phyloP scores from a whole-genome alignment of 1,284 basidiomycete species.

The Apiotrichum brassicae region DNA sequence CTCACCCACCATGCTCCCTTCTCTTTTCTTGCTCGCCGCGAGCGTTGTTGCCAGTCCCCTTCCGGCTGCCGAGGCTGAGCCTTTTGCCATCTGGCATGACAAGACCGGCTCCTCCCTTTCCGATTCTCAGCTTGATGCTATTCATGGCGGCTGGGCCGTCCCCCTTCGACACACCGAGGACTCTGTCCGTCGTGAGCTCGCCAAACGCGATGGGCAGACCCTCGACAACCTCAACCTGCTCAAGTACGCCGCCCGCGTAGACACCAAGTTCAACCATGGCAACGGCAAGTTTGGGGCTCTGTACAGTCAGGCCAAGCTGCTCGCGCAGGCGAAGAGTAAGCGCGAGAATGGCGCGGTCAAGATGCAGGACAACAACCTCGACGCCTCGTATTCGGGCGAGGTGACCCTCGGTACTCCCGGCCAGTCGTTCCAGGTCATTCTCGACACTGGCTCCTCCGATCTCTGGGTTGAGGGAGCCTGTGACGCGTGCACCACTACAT shows the following conservation, averaged over 20 bases:
- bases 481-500: constrained; percentile 18
- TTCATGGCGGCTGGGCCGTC: constrained; percentile 12
- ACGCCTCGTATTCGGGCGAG: constrained; percentile 43
- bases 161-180: constrained; percentile 22
- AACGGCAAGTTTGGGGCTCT: constrained; percentile 19
- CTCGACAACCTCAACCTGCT: constrained; percentile 26
- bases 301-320: constrained; percentile 13
- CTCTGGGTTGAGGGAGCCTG: constrained; percentile 45
- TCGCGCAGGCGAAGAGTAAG: constrained; percentile 2
- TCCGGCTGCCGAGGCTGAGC: constrained; percentile 1
- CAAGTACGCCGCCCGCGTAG: constrained; percentile 30
- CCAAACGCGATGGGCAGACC: constrained; percentile 17
- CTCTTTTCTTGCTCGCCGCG: constrained; percentile 18
- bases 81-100: constrained; percentile 9
- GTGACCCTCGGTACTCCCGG: constrained; percentile 44
- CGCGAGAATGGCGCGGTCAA: constrained; percentile 2
- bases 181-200: constrained; percentile 17
- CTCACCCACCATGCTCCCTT: constrained; percentile 15
- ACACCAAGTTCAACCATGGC: constrained; percentile 33
- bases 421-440: constrained; percentile 54
- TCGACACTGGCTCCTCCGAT: constrained; percentile 58
- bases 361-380: constrained; percentile 37
- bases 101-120: background rate
- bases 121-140: background rate
- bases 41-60: constrained; percentile 15